phyloP scores from a whole-genome alignment of 257 asterid genomes.

The Osmanthus fragrans region DNA sequence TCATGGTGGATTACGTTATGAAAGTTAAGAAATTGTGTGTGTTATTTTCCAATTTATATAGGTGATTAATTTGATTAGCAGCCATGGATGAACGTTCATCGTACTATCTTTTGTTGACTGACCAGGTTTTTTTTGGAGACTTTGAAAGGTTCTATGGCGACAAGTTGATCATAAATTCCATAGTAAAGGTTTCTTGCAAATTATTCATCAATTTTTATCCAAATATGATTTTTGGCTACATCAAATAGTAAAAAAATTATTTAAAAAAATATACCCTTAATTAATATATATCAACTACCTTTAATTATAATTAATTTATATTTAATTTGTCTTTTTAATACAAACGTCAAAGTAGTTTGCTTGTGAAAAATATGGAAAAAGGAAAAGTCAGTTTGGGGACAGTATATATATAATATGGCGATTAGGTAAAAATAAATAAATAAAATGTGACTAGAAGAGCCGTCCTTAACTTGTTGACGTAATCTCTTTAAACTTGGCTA shows the following conservation, averaged over 20 bases:
- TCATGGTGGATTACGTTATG: slow-evolving; percentile 6
- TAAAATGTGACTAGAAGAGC: not conserved
- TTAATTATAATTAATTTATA: no score
- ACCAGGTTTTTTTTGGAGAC: not conserved
- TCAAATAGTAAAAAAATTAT: no score
- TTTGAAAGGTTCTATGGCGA: not conserved
- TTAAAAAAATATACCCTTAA: no score
- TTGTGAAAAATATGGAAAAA: not conserved
- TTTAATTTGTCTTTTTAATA: no score
- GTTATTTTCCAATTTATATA: no score
- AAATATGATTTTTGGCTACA: no score
- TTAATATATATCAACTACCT: no score
- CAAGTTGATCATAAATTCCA: not conserved
- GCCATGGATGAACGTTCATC: not conserved
- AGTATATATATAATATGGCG: not conserved
- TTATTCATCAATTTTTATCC: not conserved
- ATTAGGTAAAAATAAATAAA: not conserved
- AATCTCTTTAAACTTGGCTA: no score
- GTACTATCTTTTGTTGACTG: not conserved
- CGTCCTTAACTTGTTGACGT: no score
- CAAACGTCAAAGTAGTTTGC: not conserved
- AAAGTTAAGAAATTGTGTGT: no score
- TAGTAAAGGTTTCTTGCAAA: not conserved
- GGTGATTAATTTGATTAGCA: not conserved
- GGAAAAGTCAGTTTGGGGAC: not conserved